Evolutionary conservation across 1,139 yeast species (phyloP).

Genomic region (Hemisphaericaspora xylofermentans): DNA sequence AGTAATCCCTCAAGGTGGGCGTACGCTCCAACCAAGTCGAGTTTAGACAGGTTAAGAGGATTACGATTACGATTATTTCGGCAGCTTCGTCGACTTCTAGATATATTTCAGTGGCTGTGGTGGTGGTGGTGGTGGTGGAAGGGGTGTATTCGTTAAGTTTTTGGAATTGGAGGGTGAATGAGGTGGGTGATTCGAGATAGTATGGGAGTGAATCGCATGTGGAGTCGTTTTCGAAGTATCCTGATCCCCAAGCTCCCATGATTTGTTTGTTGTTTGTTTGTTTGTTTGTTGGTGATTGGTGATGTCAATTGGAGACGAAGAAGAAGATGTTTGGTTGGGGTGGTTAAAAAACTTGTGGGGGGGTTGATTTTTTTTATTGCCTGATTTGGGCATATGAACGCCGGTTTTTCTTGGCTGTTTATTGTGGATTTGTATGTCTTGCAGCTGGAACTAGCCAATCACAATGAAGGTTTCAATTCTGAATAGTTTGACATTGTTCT

Average conservation of each 20-base stretch:
- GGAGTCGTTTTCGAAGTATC: conserved; percentile 17
- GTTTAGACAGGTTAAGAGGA: conserved; percentile 11
- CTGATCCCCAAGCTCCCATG: conserved; percentile 19
- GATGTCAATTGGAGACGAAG: not conserved
- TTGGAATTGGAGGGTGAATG: not conserved
- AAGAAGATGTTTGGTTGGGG: not conserved
- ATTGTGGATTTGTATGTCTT: too few relatives aligned
- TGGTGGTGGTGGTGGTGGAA: not conserved
- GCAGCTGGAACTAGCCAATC: too few relatives aligned
- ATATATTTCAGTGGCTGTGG: conserved; percentile 9
- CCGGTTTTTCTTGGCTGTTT: too few relatives aligned
- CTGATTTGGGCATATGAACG: too few relatives aligned
- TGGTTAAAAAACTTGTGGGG: too few relatives aligned
- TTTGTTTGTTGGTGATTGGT: too few relatives aligned
- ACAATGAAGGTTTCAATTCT: too few relatives aligned
- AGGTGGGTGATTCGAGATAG: not conserved
- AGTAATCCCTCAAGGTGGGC: conserved; percentile 1
- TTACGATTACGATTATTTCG: conserved; percentile 8
- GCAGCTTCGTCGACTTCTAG: conserved; percentile 13
- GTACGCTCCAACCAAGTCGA: conserved; percentile 5
- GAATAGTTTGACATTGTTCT: too few relatives aligned
- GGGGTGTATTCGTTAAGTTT: not conserved
- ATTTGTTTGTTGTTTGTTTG: too few relatives aligned
- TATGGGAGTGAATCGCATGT: conserved; percentile 14
- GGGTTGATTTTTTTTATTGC: too few relatives aligned